Evolutionary conservation across 1,139 yeast species (phyloP), one percentile per base, ranked within the genome.

Genomic region (Magnusiomyces magnusii): DNA sequence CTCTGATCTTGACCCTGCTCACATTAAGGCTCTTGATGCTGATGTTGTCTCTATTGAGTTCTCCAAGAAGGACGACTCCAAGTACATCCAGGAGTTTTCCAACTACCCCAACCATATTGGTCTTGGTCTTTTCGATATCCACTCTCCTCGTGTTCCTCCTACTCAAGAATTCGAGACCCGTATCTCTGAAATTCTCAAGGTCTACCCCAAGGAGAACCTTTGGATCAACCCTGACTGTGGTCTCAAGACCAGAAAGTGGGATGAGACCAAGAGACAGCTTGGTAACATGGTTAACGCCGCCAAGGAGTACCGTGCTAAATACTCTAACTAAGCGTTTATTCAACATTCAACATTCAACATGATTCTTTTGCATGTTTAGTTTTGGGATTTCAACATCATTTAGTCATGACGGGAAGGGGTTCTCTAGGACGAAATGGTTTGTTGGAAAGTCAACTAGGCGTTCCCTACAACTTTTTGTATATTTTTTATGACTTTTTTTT

Each of bases 161-260:
- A 87, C 86, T 80, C 91, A 87, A 75, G 99, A 93, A 81, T 92
- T 93, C 78, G 86, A 90, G 76, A 79, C 86, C 75, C 91, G 97
- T 82, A 89, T 93, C 74, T 85, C 85, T 73, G 95, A 90, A 76
- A 92, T 93, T 82, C 82, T 93, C 79, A 90, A 91, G 81, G 95
- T 88, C 65, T 93, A 92, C 84, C 97, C 97, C 76, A 95, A 95
- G 74, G 88, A 88, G 76, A 92, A 92, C 80, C 88, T 93, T 85
- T 93, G 98, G 98, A 95, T 93, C 74, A 93, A 93, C 95, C 99
- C 99, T 74, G 99, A 93, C 82, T 93, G 99, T 86, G 99, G 99
- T 85, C 85, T 92, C 78, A 92, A 92, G 87, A 89, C 96, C 76
- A 87, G 96, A 83, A 93, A 92, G 69, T 88, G 96, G 96, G 86